phyloP scores from a whole-genome alignment of 805 yeast species.

The Zygosaccharomyces kombuchaensis region DNA sequence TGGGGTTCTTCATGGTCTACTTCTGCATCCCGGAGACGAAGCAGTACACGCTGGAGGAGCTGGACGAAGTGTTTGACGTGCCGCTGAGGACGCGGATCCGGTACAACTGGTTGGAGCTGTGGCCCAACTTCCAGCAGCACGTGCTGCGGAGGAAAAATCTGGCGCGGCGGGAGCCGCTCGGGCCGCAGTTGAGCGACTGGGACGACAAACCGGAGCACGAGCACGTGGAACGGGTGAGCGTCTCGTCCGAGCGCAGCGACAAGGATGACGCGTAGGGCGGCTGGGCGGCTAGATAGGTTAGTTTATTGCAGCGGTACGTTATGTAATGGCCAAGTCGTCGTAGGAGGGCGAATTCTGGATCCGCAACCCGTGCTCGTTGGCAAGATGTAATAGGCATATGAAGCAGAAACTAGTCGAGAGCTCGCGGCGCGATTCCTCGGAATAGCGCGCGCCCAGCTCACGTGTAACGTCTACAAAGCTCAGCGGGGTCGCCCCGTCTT shows the following conservation, averaged over 20 bases:
- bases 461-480: conserved; percentile 47
- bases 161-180: conserved; percentile 50
- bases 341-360: conserved; percentile 45
- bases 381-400: conserved; percentile 76
- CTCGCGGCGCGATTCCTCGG: conserved; percentile 54
- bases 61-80: conserved; percentile 65
- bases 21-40: conserved; percentile 69
- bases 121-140: conserved; percentile 43
- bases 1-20: conserved; percentile 65
- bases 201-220: conserved; percentile 46
- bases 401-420: conserved; percentile 82
- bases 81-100: conserved; percentile 53
- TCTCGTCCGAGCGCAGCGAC: background rate
- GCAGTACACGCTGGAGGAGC: conserved; percentile 62
- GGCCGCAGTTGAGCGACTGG: conserved; percentile 48
- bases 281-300: too few relatives aligned
- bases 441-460: conserved; percentile 49
- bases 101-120: conserved; percentile 39
- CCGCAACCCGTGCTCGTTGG: conserved; percentile 74
- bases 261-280: background rate
- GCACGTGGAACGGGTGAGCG: conserved; percentile 1
- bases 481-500: conserved; percentile 21
- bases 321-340: conserved; percentile 24
- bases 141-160: conserved; percentile 47
- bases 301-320: too few relatives aligned